Evolutionary conservation across 805 yeast species (phyloP), one percentile per base, ranked within the genome.

Genomic region (Komagataella kurtzmanii): DNA sequence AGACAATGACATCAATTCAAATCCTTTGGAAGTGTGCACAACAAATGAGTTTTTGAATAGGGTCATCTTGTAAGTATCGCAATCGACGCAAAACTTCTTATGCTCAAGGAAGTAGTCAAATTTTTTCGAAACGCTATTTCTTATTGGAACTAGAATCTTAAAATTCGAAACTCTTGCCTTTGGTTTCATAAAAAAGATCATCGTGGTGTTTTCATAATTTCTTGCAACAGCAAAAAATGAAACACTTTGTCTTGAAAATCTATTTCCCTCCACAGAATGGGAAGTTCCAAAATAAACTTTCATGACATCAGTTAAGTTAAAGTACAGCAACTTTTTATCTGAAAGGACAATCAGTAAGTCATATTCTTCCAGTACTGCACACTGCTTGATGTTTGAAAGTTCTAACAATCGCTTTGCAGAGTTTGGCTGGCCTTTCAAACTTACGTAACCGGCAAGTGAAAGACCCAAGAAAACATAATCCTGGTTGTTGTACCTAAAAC

Each of bases 21-120:
- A 81, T 0, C 90, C 90, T 58, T 78, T 76, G 17, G 75, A 67
- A 0, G 88, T 75, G 58, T 83, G 85, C 1, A 83, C 76, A 0
- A 87, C 79, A 62, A 86, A 75, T 50, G 86, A 74, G 18, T 79
- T 77, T 54, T 81, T 78, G 66, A 87, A 80, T 2, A 84, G 69
- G 0, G 85, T 77, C 17, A 85, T 66, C 2, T 81, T 83, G 53
- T 63, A 70, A 50, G 85, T 74, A 50, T 83, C 90, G 2, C 77
- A 74, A 30, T 75, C 75, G 19, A 76, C 67, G 53, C 69, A 72
- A 55, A 81, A 74, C 51, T 73, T 69, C 58, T 78, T 75, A 50
- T 67, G 59, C 49, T 69, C 69, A 51, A 71, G 65, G 63, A 74
- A 70, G 57, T 68, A 59, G 59, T 74, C 74, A 55, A 74, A 64